These are phyloP conservation scores for Camellia japonica DNA, from an alignment of 148 eudicot species.

Conservation along the genomic window DNA sequence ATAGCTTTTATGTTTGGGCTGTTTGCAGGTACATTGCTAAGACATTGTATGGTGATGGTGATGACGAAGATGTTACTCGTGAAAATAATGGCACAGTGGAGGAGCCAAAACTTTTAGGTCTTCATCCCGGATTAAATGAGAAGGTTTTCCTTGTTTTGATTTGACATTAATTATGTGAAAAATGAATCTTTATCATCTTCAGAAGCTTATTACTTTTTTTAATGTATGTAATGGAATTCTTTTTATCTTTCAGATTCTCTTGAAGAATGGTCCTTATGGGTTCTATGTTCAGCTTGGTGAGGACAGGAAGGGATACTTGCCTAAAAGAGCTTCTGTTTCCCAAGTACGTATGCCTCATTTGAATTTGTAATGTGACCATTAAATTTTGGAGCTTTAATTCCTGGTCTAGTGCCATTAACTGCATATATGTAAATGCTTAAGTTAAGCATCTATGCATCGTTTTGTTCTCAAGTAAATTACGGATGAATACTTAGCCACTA, in stretches of 20 bases:
- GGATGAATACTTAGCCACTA: not conserved
- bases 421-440: not conserved
- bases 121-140: conserved; percentile 69
- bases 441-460: not conserved
- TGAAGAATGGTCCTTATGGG: conserved; percentile 91
- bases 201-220: not conserved
- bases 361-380: not conserved
- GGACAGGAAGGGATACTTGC: conserved; percentile 76
- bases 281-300: conserved; percentile 93
- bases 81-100: conserved; percentile 40
- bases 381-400: not conserved
- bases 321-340: conserved; percentile 72
- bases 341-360: conserved; percentile 36
- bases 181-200: too few species aligned
- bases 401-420: not conserved
- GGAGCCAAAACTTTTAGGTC: conserved; percentile 84
- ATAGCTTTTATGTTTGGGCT: conserved; percentile 11
- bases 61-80: conserved; percentile 64
- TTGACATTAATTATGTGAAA: not conserved
- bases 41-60: conserved; percentile 82
- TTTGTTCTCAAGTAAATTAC: not conserved
- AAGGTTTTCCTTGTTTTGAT: conserved; percentile 48
- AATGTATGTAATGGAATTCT: not conserved
- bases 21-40: conserved; percentile 76
- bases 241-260: conserved; percentile 51